Evolutionary conservation across 306 rosid species (phyloP).

Genomic region (Quercus alba): DNA sequence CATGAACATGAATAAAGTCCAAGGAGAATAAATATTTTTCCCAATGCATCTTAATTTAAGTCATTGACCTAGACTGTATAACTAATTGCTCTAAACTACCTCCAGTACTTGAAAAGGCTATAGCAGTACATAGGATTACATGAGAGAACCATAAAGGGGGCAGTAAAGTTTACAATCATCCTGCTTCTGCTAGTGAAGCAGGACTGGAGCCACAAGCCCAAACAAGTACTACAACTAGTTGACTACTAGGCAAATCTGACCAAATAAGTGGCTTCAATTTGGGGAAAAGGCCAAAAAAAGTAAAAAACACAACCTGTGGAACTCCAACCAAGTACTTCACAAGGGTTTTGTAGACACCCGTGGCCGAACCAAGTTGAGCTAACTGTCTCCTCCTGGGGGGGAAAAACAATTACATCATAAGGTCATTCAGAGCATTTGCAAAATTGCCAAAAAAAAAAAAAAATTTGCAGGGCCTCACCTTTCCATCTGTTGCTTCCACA

Average conservation of each 20-base stretch:
- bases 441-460: background rate
- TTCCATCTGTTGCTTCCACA: conserved; percentile 97
- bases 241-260: background rate
- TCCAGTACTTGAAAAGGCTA: background rate
- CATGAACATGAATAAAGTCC: background rate
- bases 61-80: background rate
- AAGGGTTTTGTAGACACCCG: conserved; percentile 97
- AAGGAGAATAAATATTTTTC: background rate
- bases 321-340: conserved; percentile 97
- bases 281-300: background rate
- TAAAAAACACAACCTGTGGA: conserved; percentile 74
- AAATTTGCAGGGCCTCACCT: conserved; percentile 43
- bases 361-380: conserved; percentile 95
- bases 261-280: background rate
- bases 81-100: background rate
- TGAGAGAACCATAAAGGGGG: background rate
- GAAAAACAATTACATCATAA: conserved; percentile 23
- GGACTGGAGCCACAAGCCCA: background rate
- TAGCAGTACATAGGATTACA: background rate
- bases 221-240: background rate
- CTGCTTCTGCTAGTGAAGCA: background rate
- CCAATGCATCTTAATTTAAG: conserved; percentile 14
- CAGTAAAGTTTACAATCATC: background rate
- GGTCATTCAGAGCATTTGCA: conserved; percentile 5
- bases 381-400: conserved; percentile 76